Evolutionary conservation across 2,329 filamentous ascomycete genomes (phyloP), one percentile per base, ranked within the genome.

Genomic region (Monascus ruber): DNA sequence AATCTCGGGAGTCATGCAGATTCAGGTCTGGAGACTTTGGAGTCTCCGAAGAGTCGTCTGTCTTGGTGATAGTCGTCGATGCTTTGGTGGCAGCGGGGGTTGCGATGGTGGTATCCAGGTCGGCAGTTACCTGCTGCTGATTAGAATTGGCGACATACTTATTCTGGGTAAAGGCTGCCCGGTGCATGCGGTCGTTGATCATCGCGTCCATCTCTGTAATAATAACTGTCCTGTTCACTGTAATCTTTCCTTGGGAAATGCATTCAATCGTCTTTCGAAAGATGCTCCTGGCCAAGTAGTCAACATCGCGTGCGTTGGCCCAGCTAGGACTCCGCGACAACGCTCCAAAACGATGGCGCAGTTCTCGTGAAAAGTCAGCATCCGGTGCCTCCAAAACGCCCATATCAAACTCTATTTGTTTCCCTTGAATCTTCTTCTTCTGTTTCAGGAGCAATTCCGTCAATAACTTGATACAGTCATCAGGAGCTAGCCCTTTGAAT

Each of bases 221-320:
- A 17, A 54, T 36, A 4, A 40, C 36, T 6, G 36, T 36, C 31
- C 43, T 39, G 5, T 8, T 35, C 5, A 49, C 6, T 1, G 38
- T 26, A 6, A 42, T 29, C 10, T 31, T 34, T n/a, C 17, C 35
- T 10, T 17, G 31, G 10, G 35, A 37, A 5, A 39, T 48, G 1
- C 57, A 37, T 9, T 45, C 45, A 4, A 52, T 34, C 5, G 46
- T 41, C 24, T 40, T 48, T 1, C 57, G 54, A 45, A 77, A 76
- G 1, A 81, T 69, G 1, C 37, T 48, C 41, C 71, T 75, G 0
- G 62, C 66, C 0, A 83, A 33, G 0, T 69, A 71, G 8, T 73
- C 59, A 1, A 84, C 69, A 35, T 84, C 80, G 4, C 79, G 68
- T 0, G 72, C 79, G 44, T 75, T 83, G 0, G 72, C 80, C 76